Evolutionary conservation across 495 filamentous ascomycete genomes (phyloP).

Genomic region (Trichoderma orchidacearum): DNA sequence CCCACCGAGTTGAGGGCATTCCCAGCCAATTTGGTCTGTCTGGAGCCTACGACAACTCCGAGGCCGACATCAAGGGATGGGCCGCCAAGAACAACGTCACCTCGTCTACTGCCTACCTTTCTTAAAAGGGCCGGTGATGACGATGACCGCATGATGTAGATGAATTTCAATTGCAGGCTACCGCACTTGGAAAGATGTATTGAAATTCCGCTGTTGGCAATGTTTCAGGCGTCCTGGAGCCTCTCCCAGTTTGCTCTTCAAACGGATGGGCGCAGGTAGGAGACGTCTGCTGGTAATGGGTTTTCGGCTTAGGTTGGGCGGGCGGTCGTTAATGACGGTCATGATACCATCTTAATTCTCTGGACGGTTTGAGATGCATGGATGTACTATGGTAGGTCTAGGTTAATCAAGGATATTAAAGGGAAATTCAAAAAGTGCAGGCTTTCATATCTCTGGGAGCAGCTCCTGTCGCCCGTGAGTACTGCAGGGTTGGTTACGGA

Average conservation of each 20-base stretch:
- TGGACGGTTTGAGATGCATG: neutral
- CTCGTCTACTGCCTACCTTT: constrained; percentile 21
- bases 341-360: neutral
- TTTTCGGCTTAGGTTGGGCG: neutral
- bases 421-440: neutral
- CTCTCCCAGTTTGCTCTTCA: neutral
- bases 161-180: neutral
- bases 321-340: neutral
- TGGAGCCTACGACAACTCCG: constrained; percentile 45
- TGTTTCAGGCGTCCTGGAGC: neutral
- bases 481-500: neutral
- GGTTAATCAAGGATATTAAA: neutral
- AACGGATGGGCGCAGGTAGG: neutral
- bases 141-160: neutral
- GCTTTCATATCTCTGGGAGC: neutral
- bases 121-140: neutral
- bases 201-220: neutral
- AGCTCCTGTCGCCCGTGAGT: neutral
- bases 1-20: constrained; percentile 84
- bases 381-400: neutral
- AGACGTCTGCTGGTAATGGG: neutral
- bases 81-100: constrained; percentile 27
- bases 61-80: constrained; percentile 28
- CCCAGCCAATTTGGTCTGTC: constrained; percentile 56
- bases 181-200: neutral